Percentiles rank a stretch among this genome's conserved stretches.
Conservation (phyloP, 345 rosid genomes). For the Salix dunnii region DNA sequence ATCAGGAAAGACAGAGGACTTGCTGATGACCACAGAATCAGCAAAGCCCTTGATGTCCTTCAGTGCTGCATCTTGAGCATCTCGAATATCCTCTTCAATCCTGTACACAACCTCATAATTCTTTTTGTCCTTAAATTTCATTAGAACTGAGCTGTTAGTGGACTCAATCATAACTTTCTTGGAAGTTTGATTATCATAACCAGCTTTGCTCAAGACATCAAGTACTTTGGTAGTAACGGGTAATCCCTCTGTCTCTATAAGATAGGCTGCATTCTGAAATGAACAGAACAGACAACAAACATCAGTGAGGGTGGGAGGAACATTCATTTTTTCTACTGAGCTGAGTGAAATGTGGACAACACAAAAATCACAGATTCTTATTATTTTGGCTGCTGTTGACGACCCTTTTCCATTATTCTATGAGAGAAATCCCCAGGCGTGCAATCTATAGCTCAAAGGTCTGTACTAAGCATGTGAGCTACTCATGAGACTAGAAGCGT, state of each 20-base stretch:
- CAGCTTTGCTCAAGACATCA: conserved; percentile 50
- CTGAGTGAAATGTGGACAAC: background rate
- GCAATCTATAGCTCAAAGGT: no score
- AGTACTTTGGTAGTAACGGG: conserved; percentile 55
- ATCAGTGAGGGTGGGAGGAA: background rate
- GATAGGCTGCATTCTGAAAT: conserved; percentile 71
- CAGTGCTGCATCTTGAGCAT: conserved; percentile 42
- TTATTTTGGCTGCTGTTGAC: background rate
- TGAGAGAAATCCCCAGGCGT: no score
- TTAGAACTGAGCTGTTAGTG: conserved; percentile 65
- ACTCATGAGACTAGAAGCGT: no score
- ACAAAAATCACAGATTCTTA: no score
- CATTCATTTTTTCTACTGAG: background rate
- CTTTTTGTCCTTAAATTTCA: conserved; percentile 45
- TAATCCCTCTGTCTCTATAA: conserved; percentile 51
- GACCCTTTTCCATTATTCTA: no score
- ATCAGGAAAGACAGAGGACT: conserved; percentile 48
- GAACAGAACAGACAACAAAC: conserved; percentile 14
- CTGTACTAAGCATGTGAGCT: no score
- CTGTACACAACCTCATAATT: conserved; percentile 59
- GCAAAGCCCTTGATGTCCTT: conserved; percentile 70
- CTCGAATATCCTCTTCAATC: conserved; percentile 59
- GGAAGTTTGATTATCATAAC: conserved; percentile 45
- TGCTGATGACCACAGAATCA: conserved; percentile 50
- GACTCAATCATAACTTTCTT: conserved; percentile 80